Percentiles rank a stretch among this genome's conserved stretches.
Evolutionary conservation across 208 protist genomes (phyloP).

Genomic region (Acanthamoeba culbertsoni): DNA sequence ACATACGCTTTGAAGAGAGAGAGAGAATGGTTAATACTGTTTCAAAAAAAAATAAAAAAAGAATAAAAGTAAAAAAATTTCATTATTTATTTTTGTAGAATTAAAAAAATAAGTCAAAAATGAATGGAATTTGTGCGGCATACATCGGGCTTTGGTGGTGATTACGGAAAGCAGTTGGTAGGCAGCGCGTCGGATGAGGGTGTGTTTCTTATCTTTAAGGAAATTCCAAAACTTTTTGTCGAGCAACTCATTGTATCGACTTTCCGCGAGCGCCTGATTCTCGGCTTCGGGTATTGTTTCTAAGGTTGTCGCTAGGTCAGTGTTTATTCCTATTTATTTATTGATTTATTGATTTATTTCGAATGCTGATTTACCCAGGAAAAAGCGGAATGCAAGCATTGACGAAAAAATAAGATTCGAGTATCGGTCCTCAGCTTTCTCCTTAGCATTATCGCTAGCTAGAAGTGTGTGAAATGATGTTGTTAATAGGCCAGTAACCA

Average conservation of each 20-base stretch:
- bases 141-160: not conserved
- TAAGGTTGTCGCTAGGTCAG: not conserved
- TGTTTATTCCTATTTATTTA: no score
- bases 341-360: not conserved
- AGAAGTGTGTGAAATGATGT: not conserved
- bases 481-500: not conserved
- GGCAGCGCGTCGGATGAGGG: conserved; percentile 24
- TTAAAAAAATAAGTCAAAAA: not conserved
- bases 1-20: not conserved
- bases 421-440: conserved; percentile 50
- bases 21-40: not conserved
- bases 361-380: conserved; percentile 19
- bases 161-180: conserved; percentile 40
- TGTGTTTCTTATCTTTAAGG: conserved; percentile 40
- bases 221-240: conserved; percentile 54
- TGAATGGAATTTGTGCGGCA: not conserved
- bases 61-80: not conserved
- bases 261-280: not conserved
- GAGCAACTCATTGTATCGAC: conserved; percentile 7
- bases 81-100: not conserved
- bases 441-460: not conserved
- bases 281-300: conserved; percentile 34
- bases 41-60: not conserved
- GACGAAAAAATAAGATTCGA: conserved; percentile 48
- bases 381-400: conserved; percentile 31